Conservation (phyloP, 2,329 filamentous ascomycete species). For the Lomentospora prolificans region DNA sequence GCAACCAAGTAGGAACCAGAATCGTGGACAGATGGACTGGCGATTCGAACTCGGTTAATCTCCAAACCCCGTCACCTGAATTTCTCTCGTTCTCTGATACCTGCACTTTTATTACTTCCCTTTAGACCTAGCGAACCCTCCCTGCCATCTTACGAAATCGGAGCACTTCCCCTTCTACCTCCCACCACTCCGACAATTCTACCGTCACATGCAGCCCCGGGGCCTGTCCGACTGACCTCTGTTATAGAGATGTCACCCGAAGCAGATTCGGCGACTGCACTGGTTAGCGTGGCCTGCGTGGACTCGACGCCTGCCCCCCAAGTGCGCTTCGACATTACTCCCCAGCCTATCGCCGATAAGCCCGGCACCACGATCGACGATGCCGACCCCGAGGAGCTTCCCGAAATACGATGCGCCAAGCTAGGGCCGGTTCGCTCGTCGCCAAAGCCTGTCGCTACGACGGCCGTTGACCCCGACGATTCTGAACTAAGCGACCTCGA, state of each 20-base stretch:
- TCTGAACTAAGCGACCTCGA: slow-evolving; percentile 60
- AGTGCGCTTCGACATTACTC: slow-evolving; percentile 4
- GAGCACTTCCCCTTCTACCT: neutral
- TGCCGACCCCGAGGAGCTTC: neutral
- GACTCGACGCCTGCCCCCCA: neutral
- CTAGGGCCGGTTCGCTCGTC: slow-evolving; percentile 32
- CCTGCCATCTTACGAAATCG: neutral
- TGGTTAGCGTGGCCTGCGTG: neutral
- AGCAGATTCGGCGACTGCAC: slow-evolving; percentile 2
- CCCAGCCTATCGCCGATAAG: neutral
- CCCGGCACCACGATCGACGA: neutral
- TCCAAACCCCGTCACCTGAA: neutral
- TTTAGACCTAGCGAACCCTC: neutral
- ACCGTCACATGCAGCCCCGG: slow-evolving; percentile 3
- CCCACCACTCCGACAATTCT: neutral
- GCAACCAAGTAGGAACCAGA: neutral
- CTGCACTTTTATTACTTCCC: neutral
- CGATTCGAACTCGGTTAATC: neutral
- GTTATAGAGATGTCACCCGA: slow-evolving; percentile 7
- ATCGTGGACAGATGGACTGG: slow-evolving; percentile 3
- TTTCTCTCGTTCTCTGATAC: neutral
- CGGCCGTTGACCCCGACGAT: slow-evolving; percentile 50
- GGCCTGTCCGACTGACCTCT: neutral
- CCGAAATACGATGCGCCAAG: slow-evolving; percentile 22
- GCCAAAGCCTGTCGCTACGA: slow-evolving; percentile 52